A percentile compares a stretch with the other conserved stretches of the same genome.
These are phyloP conservation scores for Diplodia seriata DNA, from an alignment of 2,329 filamentous ascomycete species.

Conservation along the genomic window DNA sequence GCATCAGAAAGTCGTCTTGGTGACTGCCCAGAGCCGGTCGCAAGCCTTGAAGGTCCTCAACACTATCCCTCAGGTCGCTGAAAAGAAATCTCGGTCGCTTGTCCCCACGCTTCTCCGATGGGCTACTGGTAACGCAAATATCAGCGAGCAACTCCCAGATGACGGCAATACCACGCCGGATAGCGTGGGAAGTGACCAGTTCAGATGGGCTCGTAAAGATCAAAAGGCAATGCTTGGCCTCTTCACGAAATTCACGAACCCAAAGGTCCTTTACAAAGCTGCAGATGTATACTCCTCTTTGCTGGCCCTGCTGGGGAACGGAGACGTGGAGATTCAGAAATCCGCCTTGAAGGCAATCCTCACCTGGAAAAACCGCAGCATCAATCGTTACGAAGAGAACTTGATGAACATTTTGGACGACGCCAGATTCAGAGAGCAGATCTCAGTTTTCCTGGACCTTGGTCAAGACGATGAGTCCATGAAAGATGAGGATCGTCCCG, in stretches of 20 bases:
- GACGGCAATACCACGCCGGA: conserved; percentile 37
- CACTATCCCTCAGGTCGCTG: conserved; percentile 76
- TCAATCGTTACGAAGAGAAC: conserved; percentile 83
- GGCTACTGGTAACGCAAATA: conserved; percentile 54
- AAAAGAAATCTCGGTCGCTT: conserved; percentile 82
- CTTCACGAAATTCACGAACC: conserved; percentile 86
- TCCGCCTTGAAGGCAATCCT: conserved; percentile 83
- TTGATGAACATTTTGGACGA: conserved; percentile 89
- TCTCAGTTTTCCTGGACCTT: conserved; percentile 85
- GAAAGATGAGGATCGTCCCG: conserved; percentile 72
- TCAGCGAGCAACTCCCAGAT: conserved; percentile 31
- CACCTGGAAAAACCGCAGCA: conserved; percentile 81
- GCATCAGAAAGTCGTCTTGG: conserved; percentile 62
- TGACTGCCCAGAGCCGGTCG: conserved; percentile 67
- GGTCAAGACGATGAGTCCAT: conserved; percentile 70
- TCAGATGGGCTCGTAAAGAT: conserved; percentile 74
- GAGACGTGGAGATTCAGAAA: conserved; percentile 88
- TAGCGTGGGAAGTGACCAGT: conserved; percentile 29
- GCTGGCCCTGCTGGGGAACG: conserved; percentile 79
- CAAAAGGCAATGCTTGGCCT: conserved; percentile 82
- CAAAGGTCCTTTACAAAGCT: conserved; percentile 79
- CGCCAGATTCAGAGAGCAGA: conserved; percentile 87
- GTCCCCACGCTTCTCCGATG: conserved; percentile 87
- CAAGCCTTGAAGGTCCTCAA: conserved; percentile 82
- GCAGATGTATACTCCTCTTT: conserved; percentile 78